Conservation (phyloP, 1,284 basidiomycete species). For the Heliocybe sulcata region DNA sequence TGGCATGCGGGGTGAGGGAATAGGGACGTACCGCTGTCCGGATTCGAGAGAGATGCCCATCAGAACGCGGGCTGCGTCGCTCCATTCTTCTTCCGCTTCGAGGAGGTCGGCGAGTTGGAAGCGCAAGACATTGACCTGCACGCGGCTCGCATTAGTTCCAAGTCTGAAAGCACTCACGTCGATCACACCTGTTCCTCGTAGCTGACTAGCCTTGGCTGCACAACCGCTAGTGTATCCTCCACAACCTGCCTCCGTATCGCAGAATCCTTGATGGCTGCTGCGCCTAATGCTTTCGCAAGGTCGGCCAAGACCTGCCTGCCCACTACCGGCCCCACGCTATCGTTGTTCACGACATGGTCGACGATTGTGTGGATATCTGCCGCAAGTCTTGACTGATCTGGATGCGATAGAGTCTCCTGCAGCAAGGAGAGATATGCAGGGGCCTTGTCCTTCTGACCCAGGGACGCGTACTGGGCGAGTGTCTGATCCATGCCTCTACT, state of each 20-base stretch:
- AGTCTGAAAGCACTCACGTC: too few species aligned
- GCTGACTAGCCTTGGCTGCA: constrained; percentile 75
- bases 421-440: constrained; percentile 65
- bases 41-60: constrained; percentile 90
- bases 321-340: constrained; percentile 75
- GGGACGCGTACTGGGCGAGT: constrained; percentile 52
- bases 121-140: constrained; percentile 79
- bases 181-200: constrained; percentile 91
- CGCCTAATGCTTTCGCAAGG: constrained; percentile 61
- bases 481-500: constrained; percentile 68
- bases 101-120: constrained; percentile 85
- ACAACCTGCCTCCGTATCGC: constrained; percentile 63
- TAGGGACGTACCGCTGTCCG: constrained; percentile 62
- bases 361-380: constrained; percentile 61
- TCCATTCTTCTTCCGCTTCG: constrained; percentile 91
- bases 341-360: constrained; percentile 72
- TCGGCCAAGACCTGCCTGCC: constrained; percentile 81
- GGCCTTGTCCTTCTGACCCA: constrained; percentile 78
- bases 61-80: constrained; percentile 83
- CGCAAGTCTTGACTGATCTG: constrained; percentile 36
- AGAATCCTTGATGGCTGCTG: constrained; percentile 44
- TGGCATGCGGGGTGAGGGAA: constrained; percentile 1
- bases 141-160: too few species aligned
- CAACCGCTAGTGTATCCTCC: constrained; percentile 60
- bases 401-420: constrained; percentile 44